Base-by-base conservation (phyloP, 2,329 filamentous ascomycete genomes). In the Aspergillus cejpii region DNA sequence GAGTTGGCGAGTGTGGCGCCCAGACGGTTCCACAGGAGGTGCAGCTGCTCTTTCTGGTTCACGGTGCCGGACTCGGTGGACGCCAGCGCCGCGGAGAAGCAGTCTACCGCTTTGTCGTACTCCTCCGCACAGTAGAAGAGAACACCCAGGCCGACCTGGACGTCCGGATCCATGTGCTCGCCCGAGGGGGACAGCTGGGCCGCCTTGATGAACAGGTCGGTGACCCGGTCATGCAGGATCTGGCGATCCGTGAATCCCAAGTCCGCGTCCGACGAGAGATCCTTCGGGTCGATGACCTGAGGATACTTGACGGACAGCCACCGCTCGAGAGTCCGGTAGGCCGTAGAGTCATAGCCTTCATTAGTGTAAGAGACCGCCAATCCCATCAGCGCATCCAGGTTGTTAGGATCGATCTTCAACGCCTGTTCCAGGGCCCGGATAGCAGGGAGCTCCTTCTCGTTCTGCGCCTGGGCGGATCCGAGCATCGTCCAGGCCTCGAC, bases 271-370 rank as follows among this genome's bases (percentile, higher is more conserved):
- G 83, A 80, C 3, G 86, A 85, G 12, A 94, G 71, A 27, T 87
- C 77, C 39, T 80, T 78, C 10, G 83, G 83, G 39, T 86, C 72
- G 58, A 89, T 81, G 51, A 98, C 81, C 27, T 81, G 75, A 5
- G 92, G 90, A 68, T 98, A 98, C 69, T 94, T 94, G 59, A 87
- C 81, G n/a, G 88, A 87, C 23, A 98, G 78, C 92, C 92, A 98
- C 53, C 91, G 86, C 71, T 98, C 92, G 11, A 98, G 78, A 7
- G 91, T 97, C 43, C 91, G 83, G 74, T 97, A 98, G 38, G 92
- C 91, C 15, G 90, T 94, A 62, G 86, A 91, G 69, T 98, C 92
- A 70, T 97, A 98, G 51, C 91, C 92, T 71, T 98, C 92, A 70
- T 98, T 98, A 38, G 92, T 98, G 69, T 98, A 98, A 4, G 87